Evolutionary conservation across 441 rosid genomes (phyloP).

Genomic region (Gossypium aridum): DNA sequence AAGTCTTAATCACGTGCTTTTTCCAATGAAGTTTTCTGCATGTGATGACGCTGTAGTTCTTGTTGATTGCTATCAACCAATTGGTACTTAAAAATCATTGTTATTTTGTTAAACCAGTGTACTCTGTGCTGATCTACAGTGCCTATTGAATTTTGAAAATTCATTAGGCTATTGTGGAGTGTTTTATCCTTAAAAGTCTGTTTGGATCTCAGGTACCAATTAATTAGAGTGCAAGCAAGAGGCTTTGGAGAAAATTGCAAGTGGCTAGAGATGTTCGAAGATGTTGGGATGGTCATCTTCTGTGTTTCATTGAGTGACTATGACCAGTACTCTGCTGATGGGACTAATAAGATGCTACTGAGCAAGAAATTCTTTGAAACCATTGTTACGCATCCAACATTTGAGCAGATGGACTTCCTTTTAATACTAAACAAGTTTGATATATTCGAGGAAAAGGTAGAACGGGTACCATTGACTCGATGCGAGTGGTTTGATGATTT

Average conservation of each 20-base stretch:
- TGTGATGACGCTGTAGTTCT: not conserved
- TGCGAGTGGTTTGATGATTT: conserved; percentile 96
- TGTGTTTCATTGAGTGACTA: conserved; percentile 82
- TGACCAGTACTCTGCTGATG: conserved; percentile 55
- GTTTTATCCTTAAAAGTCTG: not conserved
- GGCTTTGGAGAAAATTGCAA: conserved; percentile 93
- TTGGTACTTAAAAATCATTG: not conserved
- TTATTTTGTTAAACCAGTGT: not conserved
- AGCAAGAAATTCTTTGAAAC: conserved; percentile 80
- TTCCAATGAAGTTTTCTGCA: not conserved
- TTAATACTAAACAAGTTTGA: conserved; percentile 80
- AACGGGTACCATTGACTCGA: conserved; percentile 48
- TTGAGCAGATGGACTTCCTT: conserved; percentile 87
- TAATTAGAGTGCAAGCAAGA: conserved; percentile 76
- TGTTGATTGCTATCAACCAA: not conserved
- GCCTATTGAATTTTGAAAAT: not conserved
- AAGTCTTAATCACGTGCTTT: not conserved
- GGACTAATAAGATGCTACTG: conserved; percentile 48
- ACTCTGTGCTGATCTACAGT: not conserved
- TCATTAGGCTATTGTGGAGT: not conserved
- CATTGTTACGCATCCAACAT: conserved; percentile 75
- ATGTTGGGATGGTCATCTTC: conserved; percentile 82
- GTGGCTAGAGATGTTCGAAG: conserved; percentile 99
- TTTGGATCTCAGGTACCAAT: conserved; percentile 65
- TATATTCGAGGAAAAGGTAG: conserved; percentile 76